Conservation (phyloP, 371 early-diverging fungal species). For the Furculomyces boomerangus region DNA sequence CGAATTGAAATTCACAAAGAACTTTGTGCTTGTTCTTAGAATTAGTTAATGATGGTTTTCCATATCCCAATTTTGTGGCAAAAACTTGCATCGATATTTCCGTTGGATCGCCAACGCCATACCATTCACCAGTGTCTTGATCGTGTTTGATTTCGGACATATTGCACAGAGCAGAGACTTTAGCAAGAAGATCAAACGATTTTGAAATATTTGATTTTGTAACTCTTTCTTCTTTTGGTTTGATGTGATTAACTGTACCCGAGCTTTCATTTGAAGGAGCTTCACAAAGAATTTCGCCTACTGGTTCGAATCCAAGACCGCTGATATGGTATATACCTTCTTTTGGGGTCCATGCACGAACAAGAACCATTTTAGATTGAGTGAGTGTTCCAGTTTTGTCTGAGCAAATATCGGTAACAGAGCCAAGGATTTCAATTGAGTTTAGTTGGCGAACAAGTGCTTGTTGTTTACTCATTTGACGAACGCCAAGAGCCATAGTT, state of each 20-base stretch:
- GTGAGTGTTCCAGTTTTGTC: conserved; percentile 76
- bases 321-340: conserved; percentile 39
- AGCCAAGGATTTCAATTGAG: conserved; percentile 76
- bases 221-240: conserved; percentile 3
- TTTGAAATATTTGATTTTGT: too few relatives aligned
- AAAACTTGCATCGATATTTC: conserved; percentile 63
- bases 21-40: conserved; percentile 30
- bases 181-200: conserved; percentile 21
- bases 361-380: conserved; percentile 50
- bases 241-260: conserved; percentile 3
- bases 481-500: conserved; percentile 84
- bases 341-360: conserved; percentile 45
- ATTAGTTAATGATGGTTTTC: conserved; percentile 35
- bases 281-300: conserved; percentile 31
- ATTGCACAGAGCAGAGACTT: conserved; percentile 48
- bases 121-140: conserved; percentile 37
- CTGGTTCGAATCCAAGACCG: conserved; percentile 43
- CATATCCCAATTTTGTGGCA: conserved; percentile 47
- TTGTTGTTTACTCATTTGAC: conserved; percentile 64
- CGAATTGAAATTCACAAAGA: conserved; percentile 63
- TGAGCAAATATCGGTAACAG: conserved; percentile 82
- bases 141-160: conserved; percentile 46
- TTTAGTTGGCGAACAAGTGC: conserved; percentile 79
- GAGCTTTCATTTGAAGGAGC: conserved; percentile 5
- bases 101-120: conserved; percentile 68